Percentiles rank a stretch among this genome's conserved stretches.
Conservation (phyloP, 192 early-diverging fungal species). For the Linnemannia schmuckeri region DNA sequence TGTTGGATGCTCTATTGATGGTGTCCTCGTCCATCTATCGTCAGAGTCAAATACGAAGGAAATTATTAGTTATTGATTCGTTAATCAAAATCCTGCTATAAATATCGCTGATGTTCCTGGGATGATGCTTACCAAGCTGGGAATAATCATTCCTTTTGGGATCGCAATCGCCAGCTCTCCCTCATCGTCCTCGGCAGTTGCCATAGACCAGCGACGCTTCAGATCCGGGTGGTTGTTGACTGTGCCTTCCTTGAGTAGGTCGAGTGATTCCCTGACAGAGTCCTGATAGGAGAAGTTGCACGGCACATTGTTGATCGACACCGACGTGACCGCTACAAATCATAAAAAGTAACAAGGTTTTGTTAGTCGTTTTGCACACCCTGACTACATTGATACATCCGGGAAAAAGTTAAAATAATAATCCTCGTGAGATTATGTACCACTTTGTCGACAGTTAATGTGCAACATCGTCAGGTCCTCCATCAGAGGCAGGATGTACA, state of each 20-base stretch:
- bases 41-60: conserved; percentile 13
- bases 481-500: conserved; percentile 60
- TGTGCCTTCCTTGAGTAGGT: conserved; percentile 45
- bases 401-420: background rate
- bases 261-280: conserved; percentile 57
- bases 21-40: conserved; percentile 35
- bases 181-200: conserved; percentile 63
- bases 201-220: conserved; percentile 59
- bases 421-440: conserved; percentile 31
- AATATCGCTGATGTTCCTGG: background rate
- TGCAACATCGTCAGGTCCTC: conserved; percentile 52
- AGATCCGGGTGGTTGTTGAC: conserved; percentile 63
- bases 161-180: conserved; percentile 61
- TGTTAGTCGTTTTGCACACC: background rate
- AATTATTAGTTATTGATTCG: conserved; percentile 10
- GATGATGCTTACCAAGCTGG: conserved; percentile 34
- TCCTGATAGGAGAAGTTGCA: conserved; percentile 59
- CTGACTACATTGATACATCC: background rate
- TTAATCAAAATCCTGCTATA: background rate
- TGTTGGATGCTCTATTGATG: conserved; percentile 28
- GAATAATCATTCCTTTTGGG: conserved; percentile 49
- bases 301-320: conserved; percentile 47
- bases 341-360: background rate
- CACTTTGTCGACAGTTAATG: conserved; percentile 64
- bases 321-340: conserved; percentile 51